phyloP scores from a whole-genome alignment of 139 green algal species.

The Dunaliella sp. region DNA sequence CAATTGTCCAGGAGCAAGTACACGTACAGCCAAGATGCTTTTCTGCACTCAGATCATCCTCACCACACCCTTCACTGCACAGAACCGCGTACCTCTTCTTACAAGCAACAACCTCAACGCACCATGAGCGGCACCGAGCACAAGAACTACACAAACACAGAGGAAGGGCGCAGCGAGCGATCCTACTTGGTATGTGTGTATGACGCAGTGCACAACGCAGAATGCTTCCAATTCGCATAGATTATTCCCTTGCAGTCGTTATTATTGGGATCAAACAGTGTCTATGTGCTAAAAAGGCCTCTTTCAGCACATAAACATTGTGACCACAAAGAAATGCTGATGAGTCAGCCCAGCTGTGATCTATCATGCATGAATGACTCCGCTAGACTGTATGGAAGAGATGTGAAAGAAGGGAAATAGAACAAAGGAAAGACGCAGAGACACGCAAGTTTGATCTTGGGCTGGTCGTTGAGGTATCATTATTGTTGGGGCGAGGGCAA shows the following conservation, averaged over 20 bases:
- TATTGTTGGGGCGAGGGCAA: too few relatives aligned
- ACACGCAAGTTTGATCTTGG: too few relatives aligned
- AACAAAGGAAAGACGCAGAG: too few relatives aligned
- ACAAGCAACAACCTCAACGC: neutral
- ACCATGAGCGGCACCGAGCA: neutral
- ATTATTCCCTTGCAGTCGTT: neutral
- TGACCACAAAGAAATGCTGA: too few relatives aligned
- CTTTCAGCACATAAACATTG: neutral
- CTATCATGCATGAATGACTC: too few relatives aligned
- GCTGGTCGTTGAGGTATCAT: too few relatives aligned
- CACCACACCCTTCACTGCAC: neutral
- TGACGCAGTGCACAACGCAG: neutral
- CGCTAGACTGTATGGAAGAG: too few relatives aligned
- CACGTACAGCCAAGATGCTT: neutral
- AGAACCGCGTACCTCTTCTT: neutral
- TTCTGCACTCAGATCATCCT: neutral
- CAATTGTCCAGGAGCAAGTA: too few relatives aligned
- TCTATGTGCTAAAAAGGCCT: neutral
- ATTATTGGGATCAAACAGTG: neutral
- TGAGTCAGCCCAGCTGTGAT: too few relatives aligned
- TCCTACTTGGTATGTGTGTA: neutral
- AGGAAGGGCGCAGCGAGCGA: neutral
- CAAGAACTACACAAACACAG: neutral
- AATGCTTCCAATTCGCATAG: neutral
- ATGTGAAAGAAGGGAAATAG: too few relatives aligned